Conservation (phyloP, 164 flowering plant genomes). For the Chloranthus sessilifolius region DNA sequence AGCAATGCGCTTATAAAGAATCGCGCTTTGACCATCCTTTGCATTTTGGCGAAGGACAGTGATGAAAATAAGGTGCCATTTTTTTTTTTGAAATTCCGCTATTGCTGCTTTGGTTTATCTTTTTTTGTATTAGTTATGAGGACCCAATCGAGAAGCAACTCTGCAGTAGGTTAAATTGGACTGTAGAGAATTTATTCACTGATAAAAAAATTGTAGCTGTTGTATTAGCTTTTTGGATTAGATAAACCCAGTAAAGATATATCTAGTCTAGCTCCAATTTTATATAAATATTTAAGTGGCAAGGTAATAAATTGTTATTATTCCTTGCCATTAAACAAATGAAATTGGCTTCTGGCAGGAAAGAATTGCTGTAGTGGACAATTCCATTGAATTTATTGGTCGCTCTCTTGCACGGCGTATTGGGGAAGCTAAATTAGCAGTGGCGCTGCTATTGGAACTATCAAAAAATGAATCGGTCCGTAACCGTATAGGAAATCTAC, state of each 20-base stretch:
- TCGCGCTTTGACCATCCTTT: slow-evolving; percentile 43
- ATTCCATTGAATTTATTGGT: slow-evolving; percentile 46
- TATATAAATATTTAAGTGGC: slow-evolving; percentile 1
- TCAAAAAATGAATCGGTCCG: slow-evolving; percentile 31
- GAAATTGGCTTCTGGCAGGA: slow-evolving; percentile 34
- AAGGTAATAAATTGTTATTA: too few relatives aligned
- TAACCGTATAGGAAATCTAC: slow-evolving; percentile 46
- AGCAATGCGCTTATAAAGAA: slow-evolving; percentile 43
- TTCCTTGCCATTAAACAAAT: not conserved
- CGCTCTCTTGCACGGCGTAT: slow-evolving; percentile 48
- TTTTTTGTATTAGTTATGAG: too few relatives aligned
- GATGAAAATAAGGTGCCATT: slow-evolving; percentile 55
- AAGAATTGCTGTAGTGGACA: slow-evolving; percentile 37
- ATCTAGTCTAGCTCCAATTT: too few relatives aligned
- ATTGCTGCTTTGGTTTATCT: not conserved
- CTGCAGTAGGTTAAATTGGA: too few relatives aligned
- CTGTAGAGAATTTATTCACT: too few relatives aligned
- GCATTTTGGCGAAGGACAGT: slow-evolving; percentile 43
- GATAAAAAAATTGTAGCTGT: too few relatives aligned
- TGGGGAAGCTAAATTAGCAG: slow-evolving; percentile 55
- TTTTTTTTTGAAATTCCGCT: not conserved
- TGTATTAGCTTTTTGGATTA: too few relatives aligned
- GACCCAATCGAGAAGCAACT: too few relatives aligned
- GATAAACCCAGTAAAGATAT: too few relatives aligned
- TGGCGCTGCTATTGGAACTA: slow-evolving; percentile 51